These are phyloP conservation scores for Stemphylium vesicarium DNA, from an alignment of 2,329 filamentous ascomycete species.

Conservation along the genomic window DNA sequence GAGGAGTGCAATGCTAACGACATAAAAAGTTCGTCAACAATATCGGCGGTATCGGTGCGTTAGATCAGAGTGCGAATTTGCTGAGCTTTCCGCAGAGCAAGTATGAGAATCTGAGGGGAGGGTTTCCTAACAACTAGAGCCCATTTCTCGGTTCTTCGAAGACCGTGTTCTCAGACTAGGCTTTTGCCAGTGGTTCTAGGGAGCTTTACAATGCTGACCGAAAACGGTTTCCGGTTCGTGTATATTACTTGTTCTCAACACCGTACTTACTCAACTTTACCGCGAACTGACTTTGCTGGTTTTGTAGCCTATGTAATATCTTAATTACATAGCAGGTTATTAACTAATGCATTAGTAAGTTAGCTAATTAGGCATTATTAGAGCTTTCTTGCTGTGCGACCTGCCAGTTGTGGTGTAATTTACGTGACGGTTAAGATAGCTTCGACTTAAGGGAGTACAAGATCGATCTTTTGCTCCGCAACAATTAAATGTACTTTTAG, in stretches of 20 bases:
- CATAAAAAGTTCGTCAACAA: conserved; percentile 54
- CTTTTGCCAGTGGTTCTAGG: neutral
- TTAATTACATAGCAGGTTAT: neutral
- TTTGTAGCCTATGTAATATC: neutral
- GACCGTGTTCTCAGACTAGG: neutral
- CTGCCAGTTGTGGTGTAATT: neutral
- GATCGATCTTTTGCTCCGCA: neutral
- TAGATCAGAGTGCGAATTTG: conserved; percentile 66
- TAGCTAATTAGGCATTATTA: neutral
- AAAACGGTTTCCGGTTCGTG: neutral
- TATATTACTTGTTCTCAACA: neutral
- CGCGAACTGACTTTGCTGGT: neutral
- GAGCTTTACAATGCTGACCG: conserved; percentile 1
- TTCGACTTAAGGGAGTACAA: neutral
- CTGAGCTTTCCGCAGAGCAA: conserved; percentile 69
- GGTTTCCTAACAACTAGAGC: conserved; percentile 28
- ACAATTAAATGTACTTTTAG: neutral
- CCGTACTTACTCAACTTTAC: neutral
- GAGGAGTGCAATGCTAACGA: conserved; percentile 4
- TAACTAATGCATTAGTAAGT: neutral
- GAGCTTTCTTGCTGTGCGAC: neutral
- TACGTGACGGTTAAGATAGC: neutral
- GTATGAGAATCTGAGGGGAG: conserved; percentile 68
- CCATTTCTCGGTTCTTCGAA: neutral
- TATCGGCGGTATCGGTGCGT: conserved; percentile 60